Evolutionary conservation across 768 basidiomycete genomes (phyloP).

Genomic region (Amanita fuliginea): DNA sequence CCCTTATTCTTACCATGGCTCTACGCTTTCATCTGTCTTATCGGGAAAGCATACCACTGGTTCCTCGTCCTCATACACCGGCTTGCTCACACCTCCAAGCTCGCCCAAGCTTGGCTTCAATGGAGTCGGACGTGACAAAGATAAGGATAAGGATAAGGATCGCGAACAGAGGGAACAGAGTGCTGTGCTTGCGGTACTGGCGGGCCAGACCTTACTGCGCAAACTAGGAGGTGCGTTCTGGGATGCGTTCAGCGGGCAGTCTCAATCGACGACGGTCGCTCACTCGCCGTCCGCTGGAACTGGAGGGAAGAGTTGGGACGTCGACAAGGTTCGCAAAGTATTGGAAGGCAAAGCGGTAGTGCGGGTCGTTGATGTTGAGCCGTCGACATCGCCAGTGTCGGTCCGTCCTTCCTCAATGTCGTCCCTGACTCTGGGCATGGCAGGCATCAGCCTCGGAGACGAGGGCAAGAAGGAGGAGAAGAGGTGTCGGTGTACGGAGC

Average conservation of each 20-base stretch:
- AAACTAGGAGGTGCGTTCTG: conserved; percentile 74
- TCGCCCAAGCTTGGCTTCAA: conserved; percentile 25
- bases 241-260: conserved; percentile 70
- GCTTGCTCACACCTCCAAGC: conserved; percentile 33
- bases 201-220: conserved; percentile 62
- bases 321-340: conserved; percentile 73
- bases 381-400: conserved; percentile 6
- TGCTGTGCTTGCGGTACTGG: conserved; percentile 61
- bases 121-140: conserved; percentile 10
- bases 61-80: conserved; percentile 1
- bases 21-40: conserved; percentile 20
- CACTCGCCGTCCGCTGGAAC: conserved; percentile 12
- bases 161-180: conserved; percentile 20
- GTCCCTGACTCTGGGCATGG: not conserved
- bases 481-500: conserved; percentile 18
- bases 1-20: not conserved
- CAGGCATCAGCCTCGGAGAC: conserved; percentile 3
- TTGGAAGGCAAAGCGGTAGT: conserved; percentile 78
- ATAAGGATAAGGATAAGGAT: conserved; percentile 22
- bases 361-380: conserved; percentile 68
- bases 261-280: conserved; percentile 13
- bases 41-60: conserved; percentile 32
- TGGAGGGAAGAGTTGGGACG: conserved; percentile 32
- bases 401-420: not conserved
- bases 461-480: conserved; percentile 10